Base-by-base conservation (phyloP, 345 rosid species). In the Arabis hirsuta region DNA sequence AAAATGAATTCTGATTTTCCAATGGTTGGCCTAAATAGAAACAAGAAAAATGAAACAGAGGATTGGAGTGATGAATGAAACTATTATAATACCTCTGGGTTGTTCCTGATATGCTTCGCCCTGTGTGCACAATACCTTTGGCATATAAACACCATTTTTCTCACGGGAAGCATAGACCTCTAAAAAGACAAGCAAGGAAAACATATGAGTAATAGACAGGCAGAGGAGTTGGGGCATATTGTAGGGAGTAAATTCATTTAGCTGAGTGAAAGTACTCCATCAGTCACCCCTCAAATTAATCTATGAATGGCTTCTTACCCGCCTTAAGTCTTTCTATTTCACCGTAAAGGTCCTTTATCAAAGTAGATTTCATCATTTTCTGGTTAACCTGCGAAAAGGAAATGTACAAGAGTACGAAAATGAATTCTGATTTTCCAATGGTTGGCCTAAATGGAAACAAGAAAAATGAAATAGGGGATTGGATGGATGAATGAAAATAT, bases 161-260 rank as follows among this genome's bases (percentile, higher is more conserved):
- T 96, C 99, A 27, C 98, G 96, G 27, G 99, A 87, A 76, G 96
- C 97, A 82, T 92, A 90, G 24, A 96, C 99, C 98, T 96, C 98
- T 96, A 81, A 3, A 78, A 7, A 59, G 38, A 51, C 34, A 50
- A 70, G 36, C 72, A 71, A 57, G 36, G 34, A 46, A 52, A 67
- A 26, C 27, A 27, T 27, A 20, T 57, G 13, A 69, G 27, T 31
- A 34, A 38, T 31, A 60, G 46, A 47, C 38, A 62, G 56, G 29
- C 38, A 60, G 38, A 43, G 52, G 24, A 62, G 20, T 47, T 20
- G 24, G 29, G 31, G 55, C 61, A 59, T 20, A 51, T 56, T 39
- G 52, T 63, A 56, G 42, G 26, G 11, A 50, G 60, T 72, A 57
- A 43, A 10, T 52, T 55, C 56, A 71, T 64, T 53, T 44, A 46